phyloP scores from a whole-genome alignment of 2,329 filamentous ascomycete genomes.

The Cytospora mali region DNA sequence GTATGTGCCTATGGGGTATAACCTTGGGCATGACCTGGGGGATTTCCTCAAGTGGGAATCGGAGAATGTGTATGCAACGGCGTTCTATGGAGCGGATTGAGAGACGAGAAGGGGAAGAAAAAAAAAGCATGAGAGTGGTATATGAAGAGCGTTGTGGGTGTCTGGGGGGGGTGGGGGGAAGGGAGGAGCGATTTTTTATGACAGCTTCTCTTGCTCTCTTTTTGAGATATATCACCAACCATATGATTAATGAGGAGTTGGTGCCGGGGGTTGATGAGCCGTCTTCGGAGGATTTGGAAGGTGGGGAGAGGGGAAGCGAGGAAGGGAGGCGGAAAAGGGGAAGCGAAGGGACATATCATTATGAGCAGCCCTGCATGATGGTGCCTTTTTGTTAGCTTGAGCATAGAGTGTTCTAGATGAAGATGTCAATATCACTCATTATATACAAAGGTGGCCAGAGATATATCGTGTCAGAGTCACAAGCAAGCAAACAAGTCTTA shows the following conservation, averaged over 20 bases:
- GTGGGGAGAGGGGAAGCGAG: no score
- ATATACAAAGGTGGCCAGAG: slow-evolving; percentile 1
- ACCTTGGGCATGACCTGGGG: slow-evolving; percentile 60
- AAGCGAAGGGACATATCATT: not conserved
- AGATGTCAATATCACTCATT: slow-evolving; percentile 3
- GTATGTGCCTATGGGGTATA: slow-evolving; percentile 61
- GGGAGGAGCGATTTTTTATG: not conserved
- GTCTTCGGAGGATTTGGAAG: not conserved
- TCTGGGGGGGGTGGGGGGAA: no score
- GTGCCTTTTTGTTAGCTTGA: slow-evolving; percentile 1
- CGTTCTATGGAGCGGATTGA: slow-evolving; percentile 32
- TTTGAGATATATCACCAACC: not conserved
- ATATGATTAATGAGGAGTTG: not conserved
- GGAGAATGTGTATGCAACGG: slow-evolving; percentile 48
- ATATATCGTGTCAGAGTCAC: not conserved
- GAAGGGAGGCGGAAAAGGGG: no score
- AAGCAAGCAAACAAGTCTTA: not conserved
- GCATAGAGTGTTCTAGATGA: not conserved
- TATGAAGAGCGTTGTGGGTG: not conserved
- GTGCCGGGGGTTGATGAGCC: not conserved
- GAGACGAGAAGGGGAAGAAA: not conserved
- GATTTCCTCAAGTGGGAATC: slow-evolving; percentile 62
- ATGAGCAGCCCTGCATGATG: not conserved
- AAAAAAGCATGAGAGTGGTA: not conserved
- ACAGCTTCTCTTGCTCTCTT: not conserved